Percentiles rank a stretch among this genome's conserved stretches.
phyloP scores from a whole-genome alignment of 805 yeast genomes.

The Vanderwaltozyma tropicalis region DNA sequence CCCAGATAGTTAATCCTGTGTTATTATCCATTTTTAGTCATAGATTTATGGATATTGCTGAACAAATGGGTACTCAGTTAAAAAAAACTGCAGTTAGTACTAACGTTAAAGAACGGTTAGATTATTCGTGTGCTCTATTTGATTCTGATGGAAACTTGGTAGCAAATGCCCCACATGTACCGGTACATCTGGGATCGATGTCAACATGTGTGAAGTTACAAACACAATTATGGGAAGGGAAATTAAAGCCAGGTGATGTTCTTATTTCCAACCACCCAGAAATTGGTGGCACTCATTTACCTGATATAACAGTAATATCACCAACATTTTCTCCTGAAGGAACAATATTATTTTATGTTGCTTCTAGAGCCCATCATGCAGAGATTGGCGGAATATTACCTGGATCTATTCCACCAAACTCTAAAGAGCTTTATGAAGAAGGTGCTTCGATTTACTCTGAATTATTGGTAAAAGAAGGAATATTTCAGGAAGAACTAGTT shows the following conservation, averaged over 20 bases:
- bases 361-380: slow-evolving; percentile 92
- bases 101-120: slow-evolving; percentile 74
- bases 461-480: slow-evolving; percentile 58
- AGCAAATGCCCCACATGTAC: slow-evolving; percentile 84
- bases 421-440: slow-evolving; percentile 76
- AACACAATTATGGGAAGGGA: slow-evolving; percentile 52
- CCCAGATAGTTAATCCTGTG: slow-evolving; percentile 47
- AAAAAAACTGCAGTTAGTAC: slow-evolving; percentile 75
- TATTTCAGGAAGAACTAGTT: slow-evolving; percentile 65
- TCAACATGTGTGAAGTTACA: slow-evolving; percentile 66
- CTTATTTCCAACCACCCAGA: slow-evolving; percentile 72
- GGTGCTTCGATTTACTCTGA: slow-evolving; percentile 83
- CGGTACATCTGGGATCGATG: slow-evolving; percentile 83
- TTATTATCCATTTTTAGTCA: slow-evolving; percentile 69
- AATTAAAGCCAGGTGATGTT: slow-evolving; percentile 63
- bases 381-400: slow-evolving; percentile 90
- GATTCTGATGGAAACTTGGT: slow-evolving; percentile 68
- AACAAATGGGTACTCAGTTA: slow-evolving; percentile 75
- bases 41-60: slow-evolving; percentile 84
- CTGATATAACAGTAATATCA: slow-evolving; percentile 85
- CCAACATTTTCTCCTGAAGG: slow-evolving; percentile 64
- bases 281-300: slow-evolving; percentile 79
- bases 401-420: slow-evolving; percentile 91
- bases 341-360: slow-evolving; percentile 70
- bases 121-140: slow-evolving; percentile 77